Evolutionary conservation across 306 rosid genomes (phyloP), one percentile per base, ranked within the genome.

Genomic region (Pyrus pyrifolia): DNA sequence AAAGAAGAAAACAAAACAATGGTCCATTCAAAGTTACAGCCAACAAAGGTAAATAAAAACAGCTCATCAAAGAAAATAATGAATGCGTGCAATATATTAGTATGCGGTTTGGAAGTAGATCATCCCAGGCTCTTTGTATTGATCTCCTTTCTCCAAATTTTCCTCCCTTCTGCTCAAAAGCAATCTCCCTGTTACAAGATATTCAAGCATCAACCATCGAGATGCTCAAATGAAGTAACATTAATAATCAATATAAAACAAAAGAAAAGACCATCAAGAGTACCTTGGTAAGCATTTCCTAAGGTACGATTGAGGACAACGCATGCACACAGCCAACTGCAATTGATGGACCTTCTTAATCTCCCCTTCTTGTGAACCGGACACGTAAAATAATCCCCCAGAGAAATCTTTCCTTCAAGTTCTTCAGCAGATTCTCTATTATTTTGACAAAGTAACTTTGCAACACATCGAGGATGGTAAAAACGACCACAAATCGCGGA

Each of bases 281-380:
- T 78, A 91, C 98, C 91, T 85, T 70, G 97, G 98, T 81, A 95
- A 81, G 85, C 98, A 95, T 88, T 89, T 92, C 77, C 95, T 86
- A 65, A 92, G 98, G 81, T 92, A 94, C 1, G 98, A 83, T 78
- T 55, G 88, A 61, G 98, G 97, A 76, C 98, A 94, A 19, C 98
- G 96, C 86, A 94, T 82, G 76, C 98, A 95, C 31, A 95, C 91
- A 70, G 98, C 96, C 85, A 95, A 90, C 74, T 90, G 97, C 25
- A 87, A 64, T 29, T 90, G 88, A 11, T 8, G 80, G 71, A 80
- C 77, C 59, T 85, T 78, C 81, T 85, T 92, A 78, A 88, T 83
- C 85, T 95, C 98, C 81, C 81, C 89, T 85, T 78, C 86, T 78
- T 87, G 75, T 95, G 98, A 73, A 86, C 78, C 31, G 98, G 98